Percentiles rank a stretch among this genome's conserved stretches.
phyloP scores from a whole-genome alignment of 768 basidiomycete genomes.

The Psilocybe cubensis region DNA sequence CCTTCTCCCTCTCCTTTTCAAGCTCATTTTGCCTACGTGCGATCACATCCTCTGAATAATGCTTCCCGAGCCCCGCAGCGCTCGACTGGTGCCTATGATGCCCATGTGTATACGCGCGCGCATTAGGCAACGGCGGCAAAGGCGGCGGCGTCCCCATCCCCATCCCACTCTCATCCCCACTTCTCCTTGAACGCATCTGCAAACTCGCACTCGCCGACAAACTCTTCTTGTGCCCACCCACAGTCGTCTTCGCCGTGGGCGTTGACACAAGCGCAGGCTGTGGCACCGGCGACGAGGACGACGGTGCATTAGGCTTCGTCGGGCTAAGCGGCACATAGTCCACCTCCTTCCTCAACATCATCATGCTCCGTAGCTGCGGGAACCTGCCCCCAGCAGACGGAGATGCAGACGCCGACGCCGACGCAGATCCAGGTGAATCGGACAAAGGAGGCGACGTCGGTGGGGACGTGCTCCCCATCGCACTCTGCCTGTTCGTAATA shows the following conservation, averaged over 20 bases:
- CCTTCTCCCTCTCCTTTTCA: not conserved
- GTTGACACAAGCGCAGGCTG: not conserved
- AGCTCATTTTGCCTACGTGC: too few species aligned
- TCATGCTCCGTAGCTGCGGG: slow-evolving; percentile 52
- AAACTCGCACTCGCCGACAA: slow-evolving; percentile 16
- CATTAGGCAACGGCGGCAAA: too few species aligned
- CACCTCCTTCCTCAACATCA: slow-evolving; percentile 72
- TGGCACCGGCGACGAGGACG: not conserved
- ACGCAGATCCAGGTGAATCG: too few species aligned
- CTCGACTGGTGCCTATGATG: not conserved
- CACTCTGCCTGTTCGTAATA: slow-evolving; percentile 13
- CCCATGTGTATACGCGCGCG: too few species aligned
- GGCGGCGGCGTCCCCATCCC: too few species aligned
- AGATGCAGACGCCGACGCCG: slow-evolving; percentile 2
- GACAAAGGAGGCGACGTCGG: slow-evolving; percentile 29
- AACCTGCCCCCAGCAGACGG: slow-evolving; percentile 9
- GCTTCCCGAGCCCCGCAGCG: too few species aligned
- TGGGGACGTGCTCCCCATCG: slow-evolving; percentile 30
- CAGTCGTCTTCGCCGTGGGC: not conserved
- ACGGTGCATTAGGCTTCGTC: too few species aligned
- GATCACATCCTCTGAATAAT: too few species aligned
- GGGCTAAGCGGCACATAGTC: slow-evolving; percentile 79
- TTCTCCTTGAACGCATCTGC: not conserved
- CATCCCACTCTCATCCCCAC: not conserved
- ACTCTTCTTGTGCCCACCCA: slow-evolving; percentile 25